These are phyloP conservation scores for Neofusicoccum cordaticola DNA, from an alignment of 2,329 filamentous ascomycete genomes.

Conservation along the genomic window DNA sequence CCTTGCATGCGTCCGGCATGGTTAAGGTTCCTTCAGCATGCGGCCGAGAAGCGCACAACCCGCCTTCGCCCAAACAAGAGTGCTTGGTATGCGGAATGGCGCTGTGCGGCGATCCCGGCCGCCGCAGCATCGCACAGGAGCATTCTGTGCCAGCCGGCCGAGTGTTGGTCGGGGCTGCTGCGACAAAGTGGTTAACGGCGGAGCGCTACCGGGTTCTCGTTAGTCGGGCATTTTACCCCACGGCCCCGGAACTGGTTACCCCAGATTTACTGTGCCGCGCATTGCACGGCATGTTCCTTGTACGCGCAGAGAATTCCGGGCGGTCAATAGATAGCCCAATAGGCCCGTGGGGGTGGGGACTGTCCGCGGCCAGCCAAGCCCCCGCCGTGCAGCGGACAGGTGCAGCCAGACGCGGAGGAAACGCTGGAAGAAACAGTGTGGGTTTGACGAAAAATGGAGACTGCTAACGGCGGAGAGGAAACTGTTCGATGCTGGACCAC, in stretches of 20 bases:
- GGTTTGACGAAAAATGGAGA: background rate
- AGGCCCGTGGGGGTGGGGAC: background rate
- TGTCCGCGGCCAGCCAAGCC: background rate
- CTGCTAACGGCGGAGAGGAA: background rate
- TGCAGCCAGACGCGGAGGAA: background rate
- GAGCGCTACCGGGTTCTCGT: background rate
- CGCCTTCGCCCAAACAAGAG: constrained; percentile 6
- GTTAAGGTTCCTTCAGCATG: constrained; percentile 4
- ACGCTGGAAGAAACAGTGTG: background rate
- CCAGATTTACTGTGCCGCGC: constrained; percentile 18
- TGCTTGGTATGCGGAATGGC: background rate
- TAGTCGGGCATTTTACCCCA: constrained; percentile 16
- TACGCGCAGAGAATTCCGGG: background rate
- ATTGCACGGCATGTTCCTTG: background rate
- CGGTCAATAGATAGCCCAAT: background rate
- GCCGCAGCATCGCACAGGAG: background rate
- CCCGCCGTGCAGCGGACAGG: background rate
- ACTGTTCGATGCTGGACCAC: background rate
- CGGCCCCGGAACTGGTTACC: constrained; percentile 5
- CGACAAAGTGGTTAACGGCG: background rate
- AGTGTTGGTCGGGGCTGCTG: no score
- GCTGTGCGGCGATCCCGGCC: background rate
- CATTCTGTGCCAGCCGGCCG: background rate
- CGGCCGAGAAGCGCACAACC: constrained; percentile 1
- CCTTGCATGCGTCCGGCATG: constrained; percentile 1